A percentile compares a stretch with the other conserved stretches of the same genome.
Evolutionary conservation across 2,329 filamentous ascomycete genomes (phyloP).

Genomic region (Juglanconis juglandina): DNA sequence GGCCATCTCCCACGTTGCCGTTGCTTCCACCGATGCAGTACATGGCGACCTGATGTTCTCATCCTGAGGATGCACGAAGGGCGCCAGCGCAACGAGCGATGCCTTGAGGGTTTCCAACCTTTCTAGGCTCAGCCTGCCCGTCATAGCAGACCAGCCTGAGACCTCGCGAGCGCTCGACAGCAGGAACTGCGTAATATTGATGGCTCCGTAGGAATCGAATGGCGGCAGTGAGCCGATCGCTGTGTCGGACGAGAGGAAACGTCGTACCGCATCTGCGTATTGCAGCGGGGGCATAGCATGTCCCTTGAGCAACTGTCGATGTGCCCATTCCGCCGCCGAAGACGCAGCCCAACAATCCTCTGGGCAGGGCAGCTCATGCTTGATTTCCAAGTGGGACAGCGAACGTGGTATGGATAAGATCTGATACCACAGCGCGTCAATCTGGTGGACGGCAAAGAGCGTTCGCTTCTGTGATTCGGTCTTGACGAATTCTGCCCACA

Average conservation of each 20-base stretch:
- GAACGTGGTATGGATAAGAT: conserved; percentile 35
- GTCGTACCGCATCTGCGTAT: conserved; percentile 36
- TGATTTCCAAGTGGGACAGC: conserved; percentile 40
- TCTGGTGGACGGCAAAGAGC: conserved; percentile 38
- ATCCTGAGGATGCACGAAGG: conserved; percentile 26
- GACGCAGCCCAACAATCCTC: conserved; percentile 35
- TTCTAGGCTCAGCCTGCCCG: conserved; percentile 37
- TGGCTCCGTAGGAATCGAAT: conserved; percentile 39
- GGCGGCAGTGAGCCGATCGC: conserved; percentile 27
- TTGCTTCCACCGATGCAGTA: conserved; percentile 15
- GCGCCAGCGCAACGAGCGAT: conserved; percentile 32
- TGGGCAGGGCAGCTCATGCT: conserved; percentile 39
- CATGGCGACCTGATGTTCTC: conserved; percentile 4
- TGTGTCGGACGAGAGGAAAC: conserved; percentile 31
- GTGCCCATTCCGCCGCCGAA: conserved; percentile 34
- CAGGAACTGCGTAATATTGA: conserved; percentile 39
- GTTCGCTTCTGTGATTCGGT: conserved; percentile 40
- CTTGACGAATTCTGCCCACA: conserved; percentile 36
- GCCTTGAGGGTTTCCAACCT: conserved; percentile 32
- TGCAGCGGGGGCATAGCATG: conserved; percentile 21
- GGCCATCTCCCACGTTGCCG: conserved; percentile 37
- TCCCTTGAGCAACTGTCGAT: conserved; percentile 26
- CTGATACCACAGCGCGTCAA: conserved; percentile 42
- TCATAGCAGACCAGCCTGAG: conserved; percentile 42
- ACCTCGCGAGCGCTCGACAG: conserved; percentile 39